Conservation (phyloP, 1,284 basidiomycete genomes). For the Trametes sp. region DNA sequence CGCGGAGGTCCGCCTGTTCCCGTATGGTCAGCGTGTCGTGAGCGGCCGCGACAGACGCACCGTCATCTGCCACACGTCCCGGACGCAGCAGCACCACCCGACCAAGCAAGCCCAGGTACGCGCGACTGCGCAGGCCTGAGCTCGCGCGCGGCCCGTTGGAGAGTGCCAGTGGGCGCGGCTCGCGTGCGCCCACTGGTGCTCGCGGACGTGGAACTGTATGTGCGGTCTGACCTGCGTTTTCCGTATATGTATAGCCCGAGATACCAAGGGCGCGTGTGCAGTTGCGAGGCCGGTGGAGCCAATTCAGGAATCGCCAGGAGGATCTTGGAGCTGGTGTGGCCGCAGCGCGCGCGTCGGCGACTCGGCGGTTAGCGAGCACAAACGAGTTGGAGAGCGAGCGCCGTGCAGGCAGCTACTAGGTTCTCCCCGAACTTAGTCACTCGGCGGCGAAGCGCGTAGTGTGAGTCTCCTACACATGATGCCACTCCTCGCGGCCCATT, state of each 20-base stretch:
- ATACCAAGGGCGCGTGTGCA: constrained; percentile 1
- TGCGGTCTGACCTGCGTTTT: not conserved
- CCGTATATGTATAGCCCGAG: constrained; percentile 8
- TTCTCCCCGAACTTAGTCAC: constrained; percentile 13
- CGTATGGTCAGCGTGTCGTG: not conserved
- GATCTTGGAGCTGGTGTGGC: constrained; percentile 10
- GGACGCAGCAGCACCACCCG: not conserved
- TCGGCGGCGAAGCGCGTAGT: constrained; percentile 7
- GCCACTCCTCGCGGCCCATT: not conserved
- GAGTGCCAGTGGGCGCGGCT: constrained; percentile 6
- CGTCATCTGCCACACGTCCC: not conserved
- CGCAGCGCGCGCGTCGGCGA: not conserved
- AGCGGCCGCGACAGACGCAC: constrained; percentile 4
- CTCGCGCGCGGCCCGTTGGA: not conserved
- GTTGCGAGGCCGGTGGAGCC: constrained; percentile 1
- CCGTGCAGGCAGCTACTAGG: not conserved
- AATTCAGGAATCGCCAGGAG: not conserved
- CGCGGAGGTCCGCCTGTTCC: not conserved
- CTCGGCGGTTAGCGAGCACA: not conserved
- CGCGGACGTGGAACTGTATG: constrained; percentile 1
- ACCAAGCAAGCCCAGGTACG: not conserved
- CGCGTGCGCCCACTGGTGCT: not conserved
- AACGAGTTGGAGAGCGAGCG: constrained; percentile 4
- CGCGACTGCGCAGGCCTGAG: not conserved
- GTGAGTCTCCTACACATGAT: not conserved